Evolutionary conservation across 176 grass and related monocot species (phyloP).

Genomic region (Ananas comosus): DNA sequence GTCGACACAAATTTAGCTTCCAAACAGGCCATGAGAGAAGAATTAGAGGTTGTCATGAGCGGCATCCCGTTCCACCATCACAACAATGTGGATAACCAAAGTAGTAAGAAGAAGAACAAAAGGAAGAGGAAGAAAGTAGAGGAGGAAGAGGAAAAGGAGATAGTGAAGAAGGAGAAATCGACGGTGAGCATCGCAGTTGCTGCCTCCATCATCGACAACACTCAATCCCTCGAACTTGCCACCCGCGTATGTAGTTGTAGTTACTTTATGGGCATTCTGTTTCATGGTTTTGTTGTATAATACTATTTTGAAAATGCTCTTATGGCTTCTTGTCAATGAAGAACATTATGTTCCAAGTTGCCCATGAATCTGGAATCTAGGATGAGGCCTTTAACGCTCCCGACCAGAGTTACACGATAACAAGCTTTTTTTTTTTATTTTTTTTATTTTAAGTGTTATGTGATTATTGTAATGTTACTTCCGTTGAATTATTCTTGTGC

Average conservation of each 20-base stretch:
- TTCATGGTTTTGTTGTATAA: no score
- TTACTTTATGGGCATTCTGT: no score
- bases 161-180: constrained; percentile 23
- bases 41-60: no score
- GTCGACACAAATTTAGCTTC: no score
- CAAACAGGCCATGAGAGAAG: background rate
- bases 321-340: background rate
- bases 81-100: background rate
- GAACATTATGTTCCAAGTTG: background rate
- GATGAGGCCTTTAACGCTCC: no score
- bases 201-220: constrained; percentile 83
- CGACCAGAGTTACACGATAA: no score
- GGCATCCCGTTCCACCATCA: background rate
- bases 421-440: no score
- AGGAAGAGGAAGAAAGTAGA: constrained; percentile 19
- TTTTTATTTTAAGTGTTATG: no score
- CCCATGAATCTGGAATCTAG: background rate
- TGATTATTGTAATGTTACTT: no score
- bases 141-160: background rate
- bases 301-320: background rate
- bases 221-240: constrained; percentile 84
- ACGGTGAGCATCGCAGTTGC: constrained; percentile 81
- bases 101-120: constrained; percentile 19
- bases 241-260: constrained; percentile 51
- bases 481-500: background rate